A percentile compares a stretch with the other conserved stretches of the same genome.
Conservation (phyloP, 768 basidiomycete species). For the Lactifluus piperatus region DNA sequence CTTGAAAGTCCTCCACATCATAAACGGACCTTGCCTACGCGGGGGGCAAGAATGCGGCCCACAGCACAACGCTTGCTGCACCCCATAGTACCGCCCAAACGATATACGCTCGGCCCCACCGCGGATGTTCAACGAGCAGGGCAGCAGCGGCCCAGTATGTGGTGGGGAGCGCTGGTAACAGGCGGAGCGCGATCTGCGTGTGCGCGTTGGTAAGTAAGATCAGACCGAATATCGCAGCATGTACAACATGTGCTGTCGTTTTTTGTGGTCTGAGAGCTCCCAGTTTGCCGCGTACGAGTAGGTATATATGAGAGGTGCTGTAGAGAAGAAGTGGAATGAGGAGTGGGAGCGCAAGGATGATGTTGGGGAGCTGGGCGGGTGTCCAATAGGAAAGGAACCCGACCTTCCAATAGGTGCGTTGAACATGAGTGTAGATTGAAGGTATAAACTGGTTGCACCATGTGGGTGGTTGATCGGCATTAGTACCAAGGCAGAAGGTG, state of each 20-base stretch:
- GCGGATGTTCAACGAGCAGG: constrained; percentile 43
- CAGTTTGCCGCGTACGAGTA: not conserved
- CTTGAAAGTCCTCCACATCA: too few species aligned
- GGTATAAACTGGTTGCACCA: constrained; percentile 68
- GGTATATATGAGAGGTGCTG: constrained; percentile 25
- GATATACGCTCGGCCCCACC: constrained; percentile 55
- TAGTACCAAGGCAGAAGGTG: constrained; percentile 46
- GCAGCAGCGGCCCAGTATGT: constrained; percentile 82
- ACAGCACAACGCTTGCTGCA: constrained; percentile 56
- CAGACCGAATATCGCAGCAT: not conserved
- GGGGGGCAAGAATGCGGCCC: constrained; percentile 86
- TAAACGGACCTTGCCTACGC: constrained; percentile 41
- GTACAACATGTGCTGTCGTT: constrained; percentile 1
- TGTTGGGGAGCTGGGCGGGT: constrained; percentile 75
- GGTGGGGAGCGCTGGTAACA: constrained; percentile 67
- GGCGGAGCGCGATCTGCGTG: constrained; percentile 32
- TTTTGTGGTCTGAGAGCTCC: not conserved
- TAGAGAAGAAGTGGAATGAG: constrained; percentile 40
- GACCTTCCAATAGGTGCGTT: constrained; percentile 74
- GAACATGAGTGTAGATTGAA: constrained; percentile 74
- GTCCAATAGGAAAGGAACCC: constrained; percentile 89
- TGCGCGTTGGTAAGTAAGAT: constrained; percentile 31
- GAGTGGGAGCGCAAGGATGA: constrained; percentile 68
- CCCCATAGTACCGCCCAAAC: constrained; percentile 79
- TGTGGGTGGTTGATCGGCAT: constrained; percentile 15